These are phyloP conservation scores for Diaporthe caulivora DNA, from an alignment of 2,329 filamentous ascomycete genomes.

Conservation along the genomic window DNA sequence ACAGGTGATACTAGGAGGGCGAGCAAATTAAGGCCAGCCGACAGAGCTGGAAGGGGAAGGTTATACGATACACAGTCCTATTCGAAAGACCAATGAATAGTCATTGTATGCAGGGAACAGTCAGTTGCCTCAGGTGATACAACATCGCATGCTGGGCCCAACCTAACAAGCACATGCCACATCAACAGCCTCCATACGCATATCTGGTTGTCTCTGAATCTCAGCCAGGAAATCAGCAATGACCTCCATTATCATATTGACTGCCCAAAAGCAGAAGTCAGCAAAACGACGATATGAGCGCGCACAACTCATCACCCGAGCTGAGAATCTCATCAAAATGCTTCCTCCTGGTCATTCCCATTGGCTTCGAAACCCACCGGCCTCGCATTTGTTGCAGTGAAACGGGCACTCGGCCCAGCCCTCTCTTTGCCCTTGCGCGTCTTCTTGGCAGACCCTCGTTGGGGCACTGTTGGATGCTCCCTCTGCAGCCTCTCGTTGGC, in stretches of 20 bases:
- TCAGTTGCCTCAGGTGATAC: too few species aligned
- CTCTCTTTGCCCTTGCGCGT: slow-evolving; percentile 17
- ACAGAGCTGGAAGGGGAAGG: not conserved
- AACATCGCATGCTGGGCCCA: not conserved
- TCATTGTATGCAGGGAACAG: not conserved
- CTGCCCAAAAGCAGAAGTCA: not conserved
- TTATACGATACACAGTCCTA: not conserved
- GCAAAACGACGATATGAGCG: not conserved
- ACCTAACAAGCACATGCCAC: not conserved
- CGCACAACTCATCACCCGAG: not conserved
- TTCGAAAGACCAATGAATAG: not conserved
- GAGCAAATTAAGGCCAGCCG: not conserved
- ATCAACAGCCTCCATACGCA: not conserved
- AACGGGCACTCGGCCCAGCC: not conserved
- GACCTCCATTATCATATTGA: not conserved
- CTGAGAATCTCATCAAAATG: not conserved
- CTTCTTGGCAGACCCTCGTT: not conserved
- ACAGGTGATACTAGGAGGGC: not conserved
- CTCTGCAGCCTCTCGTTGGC: not conserved
- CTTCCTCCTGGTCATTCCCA: not conserved
- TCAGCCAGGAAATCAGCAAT: slow-evolving; percentile 3
- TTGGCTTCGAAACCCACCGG: not conserved
- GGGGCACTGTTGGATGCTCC: not conserved
- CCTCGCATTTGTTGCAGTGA: not conserved
- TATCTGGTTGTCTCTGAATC: not conserved